These are phyloP conservation scores for Globisporangium sylvaticum DNA, from an alignment of 352 stramenopile genomes.

Conservation along the genomic window DNA sequence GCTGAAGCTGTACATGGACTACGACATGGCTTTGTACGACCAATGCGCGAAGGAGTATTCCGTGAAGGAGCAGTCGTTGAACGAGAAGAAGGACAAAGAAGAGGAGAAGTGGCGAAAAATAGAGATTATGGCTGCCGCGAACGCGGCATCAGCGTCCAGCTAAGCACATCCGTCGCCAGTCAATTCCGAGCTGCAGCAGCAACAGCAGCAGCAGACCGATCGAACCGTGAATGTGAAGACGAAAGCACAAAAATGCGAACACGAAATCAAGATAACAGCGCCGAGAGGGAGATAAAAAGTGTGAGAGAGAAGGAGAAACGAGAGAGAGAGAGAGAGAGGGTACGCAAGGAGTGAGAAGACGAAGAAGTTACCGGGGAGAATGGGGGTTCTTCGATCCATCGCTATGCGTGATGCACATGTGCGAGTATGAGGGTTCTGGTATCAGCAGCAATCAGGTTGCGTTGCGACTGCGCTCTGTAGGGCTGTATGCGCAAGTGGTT, in stretches of 20 bases:
- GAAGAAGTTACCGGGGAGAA: neutral
- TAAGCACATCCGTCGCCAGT: constrained; percentile 3
- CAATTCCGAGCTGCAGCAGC: constrained; percentile 12
- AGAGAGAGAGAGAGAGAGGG: constrained; percentile 7
- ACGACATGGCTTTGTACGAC: constrained; percentile 93
- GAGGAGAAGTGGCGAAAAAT: constrained; percentile 92
- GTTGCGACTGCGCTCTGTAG: neutral
- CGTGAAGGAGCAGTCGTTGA: constrained; percentile 62
- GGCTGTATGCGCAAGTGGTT: neutral
- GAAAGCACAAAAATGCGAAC: constrained; percentile 4
- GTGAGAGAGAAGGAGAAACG: constrained; percentile 8
- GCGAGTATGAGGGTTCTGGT: constrained; percentile 15
- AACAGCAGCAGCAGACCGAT: neutral
- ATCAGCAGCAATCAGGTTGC: constrained; percentile 8
- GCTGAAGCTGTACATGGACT: constrained; percentile 91
- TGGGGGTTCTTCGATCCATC: constrained; percentile 8
- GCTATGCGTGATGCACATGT: constrained; percentile 16
- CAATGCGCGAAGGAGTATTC: constrained; percentile 86
- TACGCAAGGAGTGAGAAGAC: neutral
- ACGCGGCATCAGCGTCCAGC: constrained; percentile 41
- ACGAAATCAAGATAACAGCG: constrained; percentile 5
- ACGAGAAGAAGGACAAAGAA: constrained; percentile 75
- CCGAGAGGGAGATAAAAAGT: constrained; percentile 17
- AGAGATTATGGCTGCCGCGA: constrained; percentile 85
- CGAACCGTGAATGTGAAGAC: constrained; percentile 3